Evolutionary conservation across 306 rosid genomes (phyloP).

Genomic region (Malus sylvestris): DNA sequence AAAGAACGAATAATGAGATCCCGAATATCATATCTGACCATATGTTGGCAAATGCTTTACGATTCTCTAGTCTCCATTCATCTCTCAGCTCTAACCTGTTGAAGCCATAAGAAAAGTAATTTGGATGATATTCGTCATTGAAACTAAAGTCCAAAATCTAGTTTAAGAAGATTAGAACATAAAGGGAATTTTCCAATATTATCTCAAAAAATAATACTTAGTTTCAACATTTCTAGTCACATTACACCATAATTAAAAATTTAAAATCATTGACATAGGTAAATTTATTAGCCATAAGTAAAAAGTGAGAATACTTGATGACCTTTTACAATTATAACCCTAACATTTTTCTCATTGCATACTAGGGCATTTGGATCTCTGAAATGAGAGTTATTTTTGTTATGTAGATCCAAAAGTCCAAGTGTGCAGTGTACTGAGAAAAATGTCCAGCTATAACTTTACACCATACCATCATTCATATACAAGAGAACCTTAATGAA

Average conservation of each 20-base stretch:
- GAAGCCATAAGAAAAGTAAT: slow-evolving; percentile 22
- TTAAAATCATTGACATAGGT: not conserved
- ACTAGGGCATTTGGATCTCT: not conserved
- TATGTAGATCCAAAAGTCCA: not conserved
- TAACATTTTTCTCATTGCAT: not conserved
- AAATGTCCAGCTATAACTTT: not conserved
- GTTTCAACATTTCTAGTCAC: not conserved
- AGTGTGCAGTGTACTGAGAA: not conserved
- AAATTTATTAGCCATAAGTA: no score
- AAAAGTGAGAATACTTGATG: not conserved
- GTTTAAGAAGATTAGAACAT: not conserved
- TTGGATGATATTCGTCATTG: slow-evolving; percentile 15
- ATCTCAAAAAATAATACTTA: not conserved
- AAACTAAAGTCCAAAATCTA: slow-evolving; percentile 3
- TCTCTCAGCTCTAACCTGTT: slow-evolving; percentile 87
- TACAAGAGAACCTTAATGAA: not conserved
- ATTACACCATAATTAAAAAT: not conserved
- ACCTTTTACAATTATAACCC: not conserved
- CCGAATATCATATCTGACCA: slow-evolving; percentile 87
- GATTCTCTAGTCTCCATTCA: slow-evolving; percentile 84
- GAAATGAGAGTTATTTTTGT: not conserved
- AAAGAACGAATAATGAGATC: slow-evolving; percentile 80
- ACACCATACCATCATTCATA: not conserved
- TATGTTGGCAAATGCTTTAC: slow-evolving; percentile 92
- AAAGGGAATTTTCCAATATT: not conserved